A percentile compares a stretch with the other conserved stretches of the same genome.
phyloP scores from a whole-genome alignment of 192 early-diverging fungal species.

The Coemansia sp. region DNA sequence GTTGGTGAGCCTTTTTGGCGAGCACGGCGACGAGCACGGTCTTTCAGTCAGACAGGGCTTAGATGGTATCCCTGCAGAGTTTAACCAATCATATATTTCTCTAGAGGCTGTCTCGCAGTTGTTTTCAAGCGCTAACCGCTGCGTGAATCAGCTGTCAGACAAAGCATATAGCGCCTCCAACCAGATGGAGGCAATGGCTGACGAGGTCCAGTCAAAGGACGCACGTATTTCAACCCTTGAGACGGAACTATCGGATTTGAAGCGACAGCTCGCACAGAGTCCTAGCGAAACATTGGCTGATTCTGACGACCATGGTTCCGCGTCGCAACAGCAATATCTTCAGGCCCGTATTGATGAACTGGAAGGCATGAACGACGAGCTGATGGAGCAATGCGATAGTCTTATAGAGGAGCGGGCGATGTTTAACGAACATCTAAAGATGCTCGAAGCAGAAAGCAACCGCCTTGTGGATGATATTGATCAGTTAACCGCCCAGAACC shows the following conservation, averaged over 20 bases:
- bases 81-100: not conserved
- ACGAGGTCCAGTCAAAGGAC: conserved; percentile 9
- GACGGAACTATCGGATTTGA: conserved; percentile 5
- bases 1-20: not conserved
- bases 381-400: conserved; percentile 57
- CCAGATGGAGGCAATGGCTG: not conserved
- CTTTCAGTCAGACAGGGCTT: not conserved
- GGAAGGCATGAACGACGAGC: conserved; percentile 56
- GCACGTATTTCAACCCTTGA: conserved; percentile 9
- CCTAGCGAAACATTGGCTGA: not conserved
- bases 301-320: not conserved
- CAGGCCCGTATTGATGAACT: conserved; percentile 60
- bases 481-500: conserved; percentile 62
- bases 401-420: conserved; percentile 19
- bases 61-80: not conserved
- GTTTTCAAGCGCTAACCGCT: not conserved
- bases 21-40: not conserved
- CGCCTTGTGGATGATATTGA: conserved; percentile 78
- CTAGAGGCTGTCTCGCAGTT: not conserved
- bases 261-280: conserved; percentile 3
- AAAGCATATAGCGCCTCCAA: not conserved
- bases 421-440: conserved; percentile 51
- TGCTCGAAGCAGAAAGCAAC: conserved; percentile 70
- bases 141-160: not conserved
- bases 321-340: conserved; percentile 38